Evolutionary conservation across 2,329 filamentous ascomycete genomes (phyloP).

Genomic region (Zymoseptoria pseudotritici): DNA sequence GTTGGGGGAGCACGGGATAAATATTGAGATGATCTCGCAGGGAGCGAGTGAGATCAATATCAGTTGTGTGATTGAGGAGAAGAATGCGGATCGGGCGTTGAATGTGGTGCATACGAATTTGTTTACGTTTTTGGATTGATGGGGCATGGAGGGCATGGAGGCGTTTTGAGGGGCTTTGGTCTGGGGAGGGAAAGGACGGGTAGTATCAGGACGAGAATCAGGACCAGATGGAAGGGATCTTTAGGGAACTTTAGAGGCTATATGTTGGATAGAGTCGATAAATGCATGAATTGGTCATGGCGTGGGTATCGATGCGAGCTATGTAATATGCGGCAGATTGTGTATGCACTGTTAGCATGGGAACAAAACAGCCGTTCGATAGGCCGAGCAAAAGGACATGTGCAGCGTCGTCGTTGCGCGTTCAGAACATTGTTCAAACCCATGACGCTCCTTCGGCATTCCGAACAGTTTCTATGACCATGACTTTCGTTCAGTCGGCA

Average conservation of each 20-base stretch:
- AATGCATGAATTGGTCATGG: neutral
- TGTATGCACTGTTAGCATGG: neutral
- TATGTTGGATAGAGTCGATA: neutral
- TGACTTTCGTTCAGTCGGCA: neutral
- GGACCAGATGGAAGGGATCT: neutral
- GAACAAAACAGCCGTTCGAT: slow-evolving; percentile 1
- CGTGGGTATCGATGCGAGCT: neutral
- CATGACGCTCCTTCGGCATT: neutral
- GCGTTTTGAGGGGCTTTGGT: neutral
- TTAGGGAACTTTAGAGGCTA: neutral
- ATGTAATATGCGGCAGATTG: neutral
- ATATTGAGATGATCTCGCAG: slow-evolving; percentile 99
- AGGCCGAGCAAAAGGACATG: neutral
- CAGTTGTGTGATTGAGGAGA: slow-evolving; percentile 89
- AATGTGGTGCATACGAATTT: slow-evolving; percentile 95
- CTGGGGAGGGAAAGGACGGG: too few species aligned
- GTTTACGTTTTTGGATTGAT: slow-evolving; percentile 82
- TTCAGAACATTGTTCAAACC: neutral
- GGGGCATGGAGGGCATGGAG: neutral
- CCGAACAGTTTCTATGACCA: neutral
- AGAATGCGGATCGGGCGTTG: slow-evolving; percentile 85
- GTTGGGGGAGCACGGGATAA: slow-evolving; percentile 85
- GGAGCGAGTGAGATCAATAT: slow-evolving; percentile 99
- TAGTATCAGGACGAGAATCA: neutral
- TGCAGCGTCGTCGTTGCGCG: neutral